Evolutionary conservation across 2,329 filamentous ascomycete genomes (phyloP).

Genomic region (Plectosphaerella plurivora): DNA sequence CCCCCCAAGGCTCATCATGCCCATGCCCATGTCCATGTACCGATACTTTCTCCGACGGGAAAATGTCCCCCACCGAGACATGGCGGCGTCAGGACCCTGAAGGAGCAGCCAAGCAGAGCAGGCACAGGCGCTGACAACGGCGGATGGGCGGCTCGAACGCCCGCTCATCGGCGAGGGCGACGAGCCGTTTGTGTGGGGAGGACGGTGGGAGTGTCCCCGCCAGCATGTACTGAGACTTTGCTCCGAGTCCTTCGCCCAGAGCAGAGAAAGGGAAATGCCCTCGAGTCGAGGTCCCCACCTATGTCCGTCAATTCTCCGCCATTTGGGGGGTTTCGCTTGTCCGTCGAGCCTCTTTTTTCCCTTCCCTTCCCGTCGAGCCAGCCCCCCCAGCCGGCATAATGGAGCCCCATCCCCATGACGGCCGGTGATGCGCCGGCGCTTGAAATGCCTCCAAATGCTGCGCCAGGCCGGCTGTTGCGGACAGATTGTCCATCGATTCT

Average conservation of each 20-base stretch:
- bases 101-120: not conserved
- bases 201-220: constrained; percentile 1
- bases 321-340: not conserved
- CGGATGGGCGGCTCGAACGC: constrained; percentile 13
- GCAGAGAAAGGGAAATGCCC: not conserved
- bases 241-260: not conserved
- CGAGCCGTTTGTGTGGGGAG: not conserved
- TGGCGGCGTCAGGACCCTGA: not conserved
- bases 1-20: too few species aligned
- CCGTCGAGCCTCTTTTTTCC: too few species aligned
- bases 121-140: constrained; percentile 3
- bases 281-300: not conserved
- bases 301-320: not conserved
- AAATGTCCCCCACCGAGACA: not conserved
- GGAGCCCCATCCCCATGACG: too few species aligned
- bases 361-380: too few species aligned
- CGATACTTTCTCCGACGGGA: not conserved
- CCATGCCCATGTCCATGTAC: not conserved
- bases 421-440: too few species aligned
- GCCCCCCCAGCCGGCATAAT: too few species aligned
- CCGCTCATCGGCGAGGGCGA: constrained; percentile 2
- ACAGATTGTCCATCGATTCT: too few species aligned
- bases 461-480: too few species aligned
- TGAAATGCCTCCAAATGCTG: too few species aligned
- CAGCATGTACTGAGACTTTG: constrained; percentile 1